Conservation (phyloP, 1,139 yeast species). For the Williopsis jadinii region DNA sequence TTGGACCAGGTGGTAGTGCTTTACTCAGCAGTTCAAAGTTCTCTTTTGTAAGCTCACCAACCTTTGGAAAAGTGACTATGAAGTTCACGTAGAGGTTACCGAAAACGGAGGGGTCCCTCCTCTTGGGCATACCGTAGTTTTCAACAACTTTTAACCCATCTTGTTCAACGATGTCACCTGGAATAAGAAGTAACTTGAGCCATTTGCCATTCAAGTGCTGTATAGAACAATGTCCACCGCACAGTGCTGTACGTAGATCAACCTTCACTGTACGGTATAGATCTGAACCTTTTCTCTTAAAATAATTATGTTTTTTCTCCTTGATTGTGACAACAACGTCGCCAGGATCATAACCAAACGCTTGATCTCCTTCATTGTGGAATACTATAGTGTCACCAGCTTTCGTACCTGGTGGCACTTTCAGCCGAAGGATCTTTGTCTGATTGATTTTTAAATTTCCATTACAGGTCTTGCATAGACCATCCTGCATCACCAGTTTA, state of each 20-base stretch:
- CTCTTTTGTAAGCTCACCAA: slow-evolving; percentile 30
- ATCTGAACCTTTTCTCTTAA: slow-evolving; percentile 45
- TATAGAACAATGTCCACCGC: slow-evolving; percentile 46
- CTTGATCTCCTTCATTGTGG: slow-evolving; percentile 60
- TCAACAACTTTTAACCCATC: slow-evolving; percentile 41
- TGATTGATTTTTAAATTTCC: slow-evolving; percentile 35
- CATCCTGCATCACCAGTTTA: slow-evolving; percentile 24
- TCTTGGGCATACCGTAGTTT: slow-evolving; percentile 61
- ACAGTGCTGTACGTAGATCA: slow-evolving; percentile 44
- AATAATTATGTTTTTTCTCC: slow-evolving; percentile 31
- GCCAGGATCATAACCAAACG: slow-evolving; percentile 52
- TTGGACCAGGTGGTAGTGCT: slow-evolving; percentile 34
- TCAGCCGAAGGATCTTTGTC: slow-evolving; percentile 44
- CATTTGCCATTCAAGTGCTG: slow-evolving; percentile 40
- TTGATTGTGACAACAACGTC: slow-evolving; percentile 47
- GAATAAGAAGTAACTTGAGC: slow-evolving; percentile 32
- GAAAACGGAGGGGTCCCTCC: slow-evolving; percentile 23
- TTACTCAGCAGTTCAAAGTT: slow-evolving; percentile 31
- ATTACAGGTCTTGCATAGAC: slow-evolving; percentile 34
- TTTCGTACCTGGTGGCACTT: slow-evolving; percentile 45
- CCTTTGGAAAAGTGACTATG: slow-evolving; percentile 44
- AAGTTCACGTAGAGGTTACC: slow-evolving; percentile 48
- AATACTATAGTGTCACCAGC: slow-evolving; percentile 45
- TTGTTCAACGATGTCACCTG: slow-evolving; percentile 43
- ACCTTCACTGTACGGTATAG: slow-evolving; percentile 39